A percentile compares a stretch with the other conserved stretches of the same genome.
phyloP scores from a whole-genome alignment of 257 asterid genomes.

The Asclepias syriaca region DNA sequence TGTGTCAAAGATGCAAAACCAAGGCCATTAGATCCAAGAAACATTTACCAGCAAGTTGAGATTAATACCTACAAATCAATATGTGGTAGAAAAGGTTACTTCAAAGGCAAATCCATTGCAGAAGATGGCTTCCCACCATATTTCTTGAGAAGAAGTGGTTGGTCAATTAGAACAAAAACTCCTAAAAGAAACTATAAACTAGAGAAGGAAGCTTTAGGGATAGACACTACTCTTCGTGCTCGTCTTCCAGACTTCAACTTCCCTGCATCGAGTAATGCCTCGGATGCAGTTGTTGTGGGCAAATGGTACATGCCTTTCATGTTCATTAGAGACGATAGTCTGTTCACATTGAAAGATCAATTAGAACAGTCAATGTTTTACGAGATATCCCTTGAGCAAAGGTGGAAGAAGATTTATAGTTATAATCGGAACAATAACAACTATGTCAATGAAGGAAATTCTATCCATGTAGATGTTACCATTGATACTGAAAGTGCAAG shows the following conservation, averaged over 20 bases:
- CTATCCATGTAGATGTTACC: conserved; percentile 30
- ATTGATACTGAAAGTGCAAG: conserved; percentile 31
- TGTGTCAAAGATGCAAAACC: conserved; percentile 38
- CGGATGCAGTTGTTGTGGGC: conserved; percentile 22
- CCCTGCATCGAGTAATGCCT: background rate
- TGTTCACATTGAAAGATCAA: conserved; percentile 28
- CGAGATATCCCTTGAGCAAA: conserved; percentile 47
- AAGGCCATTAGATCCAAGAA: conserved; percentile 47
- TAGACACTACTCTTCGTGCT: conserved; percentile 34
- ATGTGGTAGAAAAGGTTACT: background rate
- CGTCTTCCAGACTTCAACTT: conserved; percentile 25
- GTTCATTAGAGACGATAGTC: conserved; percentile 52
- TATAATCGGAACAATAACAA: conserved; percentile 10
- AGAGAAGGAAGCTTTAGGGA: conserved; percentile 30
- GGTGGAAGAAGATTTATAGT: conserved; percentile 48
- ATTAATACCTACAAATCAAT: conserved; percentile 8
- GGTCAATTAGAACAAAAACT: conserved; percentile 29
- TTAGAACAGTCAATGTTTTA: conserved; percentile 40
- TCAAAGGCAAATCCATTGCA: conserved; percentile 12
- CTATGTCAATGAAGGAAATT: conserved; percentile 3
- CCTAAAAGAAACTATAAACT: conserved; percentile 21
- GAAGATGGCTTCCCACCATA: conserved; percentile 21
- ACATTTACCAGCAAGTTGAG: conserved; percentile 47
- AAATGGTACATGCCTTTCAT: conserved; percentile 59
- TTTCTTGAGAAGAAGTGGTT: conserved; percentile 25